Evolutionary conservation across 1,284 basidiomycete species (phyloP).

Genomic region (Marasmius oreades): DNA sequence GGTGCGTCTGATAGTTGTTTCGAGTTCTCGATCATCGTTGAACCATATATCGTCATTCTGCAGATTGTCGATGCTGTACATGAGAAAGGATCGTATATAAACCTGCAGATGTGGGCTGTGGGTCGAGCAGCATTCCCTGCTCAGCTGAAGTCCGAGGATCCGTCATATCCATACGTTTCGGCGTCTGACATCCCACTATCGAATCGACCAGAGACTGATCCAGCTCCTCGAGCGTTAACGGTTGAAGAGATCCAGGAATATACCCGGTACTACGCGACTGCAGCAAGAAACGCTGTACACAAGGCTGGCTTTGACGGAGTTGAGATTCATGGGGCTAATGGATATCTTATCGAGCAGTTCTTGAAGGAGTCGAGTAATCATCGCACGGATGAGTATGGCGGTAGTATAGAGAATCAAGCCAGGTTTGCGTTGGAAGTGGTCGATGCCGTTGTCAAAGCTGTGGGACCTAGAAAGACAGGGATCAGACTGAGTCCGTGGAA

Average conservation of each 20-base stretch:
- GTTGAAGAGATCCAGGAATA: conserved; percentile 37
- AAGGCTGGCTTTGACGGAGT: conserved; percentile 27
- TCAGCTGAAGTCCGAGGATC: conserved; percentile 23
- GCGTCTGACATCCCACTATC: conserved; percentile 16
- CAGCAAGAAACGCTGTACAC: conserved; percentile 34
- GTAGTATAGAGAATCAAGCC: conserved; percentile 40
- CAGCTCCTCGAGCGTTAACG: conserved; percentile 18
- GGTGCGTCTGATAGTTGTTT: conserved; percentile 18
- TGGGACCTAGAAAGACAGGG: conserved; percentile 35
- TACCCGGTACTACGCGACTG: conserved; percentile 25
- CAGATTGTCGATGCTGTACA: conserved; percentile 33
- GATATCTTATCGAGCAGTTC: conserved; percentile 38
- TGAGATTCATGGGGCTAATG: conserved; percentile 28
- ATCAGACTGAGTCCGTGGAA: conserved; percentile 55
- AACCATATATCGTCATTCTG: not conserved
- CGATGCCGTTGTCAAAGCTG: conserved; percentile 27
- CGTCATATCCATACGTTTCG: conserved; percentile 15
- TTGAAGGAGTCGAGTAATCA: conserved; percentile 35
- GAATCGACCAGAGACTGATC: not conserved
- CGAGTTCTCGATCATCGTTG: not conserved
- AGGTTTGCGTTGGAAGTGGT: conserved; percentile 38
- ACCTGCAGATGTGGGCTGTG: conserved; percentile 44
- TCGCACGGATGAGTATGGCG: conserved; percentile 49
- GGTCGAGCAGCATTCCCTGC: conserved; percentile 33
- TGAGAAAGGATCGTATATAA: conserved; percentile 38